Conservation (phyloP, 768 basidiomycete species). For the Leccinum broughii region DNA sequence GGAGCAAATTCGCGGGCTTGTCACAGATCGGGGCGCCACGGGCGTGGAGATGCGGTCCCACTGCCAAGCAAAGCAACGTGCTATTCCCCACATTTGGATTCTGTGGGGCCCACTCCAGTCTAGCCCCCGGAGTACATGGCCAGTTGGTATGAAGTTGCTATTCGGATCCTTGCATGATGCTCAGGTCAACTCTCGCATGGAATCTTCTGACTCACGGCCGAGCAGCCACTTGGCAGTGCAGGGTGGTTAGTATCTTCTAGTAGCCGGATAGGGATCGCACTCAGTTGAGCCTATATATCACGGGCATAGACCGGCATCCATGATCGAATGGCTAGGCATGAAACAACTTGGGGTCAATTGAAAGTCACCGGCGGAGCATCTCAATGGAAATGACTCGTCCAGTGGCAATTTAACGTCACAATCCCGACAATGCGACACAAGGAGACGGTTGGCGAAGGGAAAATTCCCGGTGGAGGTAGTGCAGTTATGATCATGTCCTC, state of each 20-base stretch:
- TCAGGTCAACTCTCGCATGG: neutral
- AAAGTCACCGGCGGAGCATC: neutral
- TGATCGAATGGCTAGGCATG: neutral
- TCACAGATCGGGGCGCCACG: too few species aligned
- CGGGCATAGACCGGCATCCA: neutral
- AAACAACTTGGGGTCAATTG: neutral
- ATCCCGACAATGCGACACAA: neutral
- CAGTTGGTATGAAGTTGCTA: neutral
- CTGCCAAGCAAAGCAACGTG: neutral
- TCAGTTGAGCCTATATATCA: neutral
- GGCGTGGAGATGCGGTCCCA: neutral
- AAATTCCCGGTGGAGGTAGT: neutral
- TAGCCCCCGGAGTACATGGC: neutral
- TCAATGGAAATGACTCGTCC: neutral
- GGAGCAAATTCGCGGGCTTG: too few species aligned
- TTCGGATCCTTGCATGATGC: neutral
- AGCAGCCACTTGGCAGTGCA: neutral
- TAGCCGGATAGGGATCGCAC: neutral
- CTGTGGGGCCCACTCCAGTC: neutral
- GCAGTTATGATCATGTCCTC: neutral
- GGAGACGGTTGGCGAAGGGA: neutral
- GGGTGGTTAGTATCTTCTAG: neutral
- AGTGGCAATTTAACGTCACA: neutral
- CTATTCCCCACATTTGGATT: neutral
- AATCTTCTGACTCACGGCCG: too few species aligned